Conservation (phyloP, 768 basidiomycete species). For the Trametes punicea region DNA sequence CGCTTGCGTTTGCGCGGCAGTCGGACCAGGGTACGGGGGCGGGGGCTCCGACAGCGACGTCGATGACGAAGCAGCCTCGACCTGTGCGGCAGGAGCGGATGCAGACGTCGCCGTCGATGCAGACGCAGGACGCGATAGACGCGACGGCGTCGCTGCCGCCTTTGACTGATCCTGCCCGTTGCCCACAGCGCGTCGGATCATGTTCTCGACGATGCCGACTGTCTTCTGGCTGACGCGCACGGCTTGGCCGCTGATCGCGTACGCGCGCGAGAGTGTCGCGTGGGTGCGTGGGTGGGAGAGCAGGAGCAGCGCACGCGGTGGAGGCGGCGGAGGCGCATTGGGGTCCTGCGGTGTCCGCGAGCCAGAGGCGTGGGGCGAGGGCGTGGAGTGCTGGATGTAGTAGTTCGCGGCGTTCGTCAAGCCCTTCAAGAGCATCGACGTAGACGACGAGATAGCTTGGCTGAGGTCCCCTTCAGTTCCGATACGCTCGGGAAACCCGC, state of each 20-base stretch:
- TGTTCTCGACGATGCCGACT: slow-evolving; percentile 53
- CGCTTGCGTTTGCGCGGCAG: neutral
- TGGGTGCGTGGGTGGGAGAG: slow-evolving; percentile 55
- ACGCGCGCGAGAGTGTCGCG: slow-evolving; percentile 55
- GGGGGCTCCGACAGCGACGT: neutral
- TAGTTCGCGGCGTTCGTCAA: slow-evolving; percentile 58
- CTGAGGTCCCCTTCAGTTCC: slow-evolving; percentile 32
- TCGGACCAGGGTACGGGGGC: neutral
- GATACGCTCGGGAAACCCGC: neutral
- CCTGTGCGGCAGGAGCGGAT: neutral
- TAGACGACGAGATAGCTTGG: slow-evolving; percentile 64
- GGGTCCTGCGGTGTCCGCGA: slow-evolving; percentile 25
- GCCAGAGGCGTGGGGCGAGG: slow-evolving; percentile 39
- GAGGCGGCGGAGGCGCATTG: slow-evolving; percentile 30
- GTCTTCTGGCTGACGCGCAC: slow-evolving; percentile 66
- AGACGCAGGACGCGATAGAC: neutral
- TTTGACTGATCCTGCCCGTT: slow-evolving; percentile 20
- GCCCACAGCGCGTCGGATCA: slow-evolving; percentile 57
- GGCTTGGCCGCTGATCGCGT: slow-evolving; percentile 62
- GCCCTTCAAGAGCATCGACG: slow-evolving; percentile 58
- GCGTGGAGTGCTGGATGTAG: slow-evolving; percentile 57
- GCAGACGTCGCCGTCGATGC: neutral
- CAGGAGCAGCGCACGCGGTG: slow-evolving; percentile 22
- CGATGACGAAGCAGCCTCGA: neutral
- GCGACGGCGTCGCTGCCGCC: neutral